Percentiles rank a stretch among this genome's conserved stretches.
Conservation (phyloP, 2,329 filamentous ascomycete genomes). For the Sclerotinia spermophila region DNA sequence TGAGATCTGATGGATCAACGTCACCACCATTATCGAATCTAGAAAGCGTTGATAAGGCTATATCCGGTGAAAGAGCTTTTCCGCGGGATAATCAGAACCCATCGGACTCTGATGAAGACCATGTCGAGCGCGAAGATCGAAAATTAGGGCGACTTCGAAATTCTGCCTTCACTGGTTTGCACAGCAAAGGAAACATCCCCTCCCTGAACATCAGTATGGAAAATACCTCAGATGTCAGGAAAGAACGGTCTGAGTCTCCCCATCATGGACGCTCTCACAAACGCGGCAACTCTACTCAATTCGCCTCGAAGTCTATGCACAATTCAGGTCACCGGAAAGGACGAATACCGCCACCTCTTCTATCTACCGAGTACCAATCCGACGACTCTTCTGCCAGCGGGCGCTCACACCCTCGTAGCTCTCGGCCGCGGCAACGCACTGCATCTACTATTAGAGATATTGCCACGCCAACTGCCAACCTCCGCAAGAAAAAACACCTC, state of each 20-base stretch:
- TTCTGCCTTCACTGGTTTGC: slow-evolving; percentile 28
- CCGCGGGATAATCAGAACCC: slow-evolving; percentile 43
- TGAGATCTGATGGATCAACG: slow-evolving; percentile 42
- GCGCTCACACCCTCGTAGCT: slow-evolving; percentile 56
- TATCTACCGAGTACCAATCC: slow-evolving; percentile 62
- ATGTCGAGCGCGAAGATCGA: slow-evolving; percentile 23
- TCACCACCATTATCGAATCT: slow-evolving; percentile 30
- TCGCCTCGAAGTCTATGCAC: slow-evolving; percentile 52
- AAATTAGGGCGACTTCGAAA: slow-evolving; percentile 30
- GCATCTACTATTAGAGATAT: slow-evolving; percentile 56
- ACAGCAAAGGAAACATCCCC: slow-evolving; percentile 24
- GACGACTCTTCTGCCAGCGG: slow-evolving; percentile 62
- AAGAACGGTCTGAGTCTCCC: slow-evolving; percentile 54
- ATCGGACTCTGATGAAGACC: slow-evolving; percentile 35
- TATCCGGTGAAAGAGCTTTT: slow-evolving; percentile 36
- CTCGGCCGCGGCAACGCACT: slow-evolving; percentile 53
- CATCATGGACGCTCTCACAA: slow-evolving; percentile 53
- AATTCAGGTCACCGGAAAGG: slow-evolving; percentile 58
- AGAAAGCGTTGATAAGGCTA: slow-evolving; percentile 37
- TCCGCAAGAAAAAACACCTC: slow-evolving; percentile 74
- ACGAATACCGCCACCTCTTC: slow-evolving; percentile 56
- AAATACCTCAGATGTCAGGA: slow-evolving; percentile 21
- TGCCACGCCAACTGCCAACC: slow-evolving; percentile 63
- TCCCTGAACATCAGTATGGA: slow-evolving; percentile 24
- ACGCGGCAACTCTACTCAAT: slow-evolving; percentile 61